These are phyloP conservation scores for Thermomyces lanuginosus DNA, from an alignment of 2,329 filamentous ascomycete genomes.

Conservation along the genomic window DNA sequence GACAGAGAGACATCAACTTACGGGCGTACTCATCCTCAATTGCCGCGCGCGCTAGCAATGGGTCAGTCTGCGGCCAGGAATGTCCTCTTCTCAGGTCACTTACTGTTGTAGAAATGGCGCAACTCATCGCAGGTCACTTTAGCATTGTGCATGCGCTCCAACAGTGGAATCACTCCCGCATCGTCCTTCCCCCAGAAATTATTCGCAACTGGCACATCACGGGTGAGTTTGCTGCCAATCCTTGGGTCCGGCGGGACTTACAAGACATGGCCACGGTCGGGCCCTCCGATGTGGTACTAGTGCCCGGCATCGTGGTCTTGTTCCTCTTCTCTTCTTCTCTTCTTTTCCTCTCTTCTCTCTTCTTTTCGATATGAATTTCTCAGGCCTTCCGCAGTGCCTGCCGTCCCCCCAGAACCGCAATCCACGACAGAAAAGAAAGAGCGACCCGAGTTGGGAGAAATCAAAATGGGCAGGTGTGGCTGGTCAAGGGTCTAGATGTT, in stretches of 20 bases:
- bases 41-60: conserved; percentile 54
- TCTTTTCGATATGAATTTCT: too few relatives aligned
- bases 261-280: conserved; percentile 54
- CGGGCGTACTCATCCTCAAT: conserved; percentile 95
- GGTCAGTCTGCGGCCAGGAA: not conserved
- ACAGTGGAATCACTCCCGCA: conserved; percentile 76
- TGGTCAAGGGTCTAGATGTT: not conserved
- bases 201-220: conserved; percentile 63
- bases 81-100: conserved; percentile 12
- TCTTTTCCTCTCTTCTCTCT: too few relatives aligned
- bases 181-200: conserved; percentile 99
- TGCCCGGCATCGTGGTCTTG: conserved; percentile 39
- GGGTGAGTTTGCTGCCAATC: conserved; percentile 7
- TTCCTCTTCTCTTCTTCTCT: too few relatives aligned
- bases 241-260: conserved; percentile 21
- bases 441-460: conserved; percentile 1
- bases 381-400: too few relatives aligned
- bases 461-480: conserved; percentile 4
- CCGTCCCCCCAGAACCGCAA: too few relatives aligned
- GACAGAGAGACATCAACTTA: conserved; percentile 69
- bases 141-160: conserved; percentile 86
- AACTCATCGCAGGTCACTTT: conserved; percentile 93
- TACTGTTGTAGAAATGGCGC: conserved; percentile 74
- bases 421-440: conserved; percentile 1
- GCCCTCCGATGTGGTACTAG: conserved; percentile 42